A percentile compares a stretch with the other conserved stretches of the same genome.
Evolutionary conservation across 352 stramenopile genomes (phyloP).

Genomic region (Plasmopara viticola): DNA sequence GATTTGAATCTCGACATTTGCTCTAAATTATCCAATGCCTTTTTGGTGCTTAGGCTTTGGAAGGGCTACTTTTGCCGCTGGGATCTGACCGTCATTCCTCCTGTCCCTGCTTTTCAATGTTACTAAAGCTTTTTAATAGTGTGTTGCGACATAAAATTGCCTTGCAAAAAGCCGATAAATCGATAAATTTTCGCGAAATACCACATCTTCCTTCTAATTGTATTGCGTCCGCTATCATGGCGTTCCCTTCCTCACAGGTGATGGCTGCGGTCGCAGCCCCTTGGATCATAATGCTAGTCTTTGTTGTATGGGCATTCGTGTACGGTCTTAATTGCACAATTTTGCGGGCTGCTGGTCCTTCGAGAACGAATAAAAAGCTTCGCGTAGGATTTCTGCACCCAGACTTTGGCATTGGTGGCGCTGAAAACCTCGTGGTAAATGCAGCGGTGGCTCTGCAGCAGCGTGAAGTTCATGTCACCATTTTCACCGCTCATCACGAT

Average conservation of each 20-base stretch:
- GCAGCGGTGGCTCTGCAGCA: constrained; percentile 84
- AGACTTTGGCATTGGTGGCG: constrained; percentile 97
- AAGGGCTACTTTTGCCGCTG: constrained; percentile 83
- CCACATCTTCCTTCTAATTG: background rate
- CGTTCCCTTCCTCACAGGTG: constrained; percentile 10
- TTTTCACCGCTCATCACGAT: constrained; percentile 97
- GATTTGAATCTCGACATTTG: background rate
- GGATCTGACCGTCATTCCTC: constrained; percentile 72
- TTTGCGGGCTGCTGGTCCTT: constrained; percentile 9
- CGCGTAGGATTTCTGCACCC: constrained; percentile 95
- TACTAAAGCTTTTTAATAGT: constrained; percentile 36
- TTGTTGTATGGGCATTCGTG: constrained; percentile 22
- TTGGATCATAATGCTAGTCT: constrained; percentile 17
- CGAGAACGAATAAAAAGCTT: constrained; percentile 16
- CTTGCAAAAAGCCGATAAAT: constrained; percentile 3
- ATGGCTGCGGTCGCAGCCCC: constrained; percentile 13
- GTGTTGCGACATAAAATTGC: background rate
- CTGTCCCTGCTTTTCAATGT: constrained; percentile 58
- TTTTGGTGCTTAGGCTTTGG: constrained; percentile 43
- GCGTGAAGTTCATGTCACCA: constrained; percentile 73
- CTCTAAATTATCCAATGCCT: background rate
- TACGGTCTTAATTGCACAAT: constrained; percentile 23
- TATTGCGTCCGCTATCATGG: constrained; percentile 19
- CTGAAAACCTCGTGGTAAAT: constrained; percentile 92
- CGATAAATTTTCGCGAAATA: constrained; percentile 1